These are phyloP conservation scores for Fusarium xyrophilum DNA, from an alignment of 2,329 filamentous ascomycete genomes.

Conservation along the genomic window DNA sequence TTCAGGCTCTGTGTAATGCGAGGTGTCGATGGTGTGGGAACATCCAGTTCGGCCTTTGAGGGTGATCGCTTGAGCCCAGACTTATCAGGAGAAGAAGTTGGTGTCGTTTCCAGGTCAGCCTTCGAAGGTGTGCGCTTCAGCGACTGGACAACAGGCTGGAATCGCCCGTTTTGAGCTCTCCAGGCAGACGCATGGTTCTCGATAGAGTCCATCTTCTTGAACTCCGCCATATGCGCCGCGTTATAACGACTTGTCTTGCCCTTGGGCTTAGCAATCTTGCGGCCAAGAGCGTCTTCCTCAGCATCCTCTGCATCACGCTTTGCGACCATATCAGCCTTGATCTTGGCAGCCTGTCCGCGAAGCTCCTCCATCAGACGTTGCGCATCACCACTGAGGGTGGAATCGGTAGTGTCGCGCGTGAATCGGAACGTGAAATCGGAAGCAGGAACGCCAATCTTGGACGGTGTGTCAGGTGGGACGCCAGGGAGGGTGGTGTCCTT, in stretches of 20 bases:
- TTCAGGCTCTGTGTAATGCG: slow-evolving; percentile 48
- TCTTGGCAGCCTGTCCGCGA: slow-evolving; percentile 72
- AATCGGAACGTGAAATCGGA: slow-evolving; percentile 75
- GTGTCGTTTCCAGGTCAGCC: slow-evolving; percentile 50
- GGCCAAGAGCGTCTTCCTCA: slow-evolving; percentile 53
- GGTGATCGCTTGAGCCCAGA: slow-evolving; percentile 59
- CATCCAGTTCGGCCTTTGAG: slow-evolving; percentile 63
- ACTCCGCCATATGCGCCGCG: slow-evolving; percentile 83
- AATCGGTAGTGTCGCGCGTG: slow-evolving; percentile 58
- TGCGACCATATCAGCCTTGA: slow-evolving; percentile 72
- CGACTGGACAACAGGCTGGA: slow-evolving; percentile 54
- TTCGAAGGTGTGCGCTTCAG: slow-evolving; percentile 56
- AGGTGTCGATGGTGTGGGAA: slow-evolving; percentile 52
- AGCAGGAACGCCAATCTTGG: slow-evolving; percentile 61
- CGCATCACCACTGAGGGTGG: slow-evolving; percentile 67
- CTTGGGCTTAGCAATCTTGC: slow-evolving; percentile 82
- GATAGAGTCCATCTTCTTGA: slow-evolving; percentile 98
- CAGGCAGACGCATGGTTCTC: slow-evolving; percentile 83
- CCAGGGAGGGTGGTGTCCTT: slow-evolving; percentile 52
- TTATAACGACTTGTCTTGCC: slow-evolving; percentile 82
- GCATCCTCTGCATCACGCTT: slow-evolving; percentile 63
- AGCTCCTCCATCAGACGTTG: slow-evolving; percentile 70
- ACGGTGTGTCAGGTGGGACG: slow-evolving; percentile 66
- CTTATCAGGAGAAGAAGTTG: slow-evolving; percentile 44
- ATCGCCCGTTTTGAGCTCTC: slow-evolving; percentile 63